These are phyloP conservation scores for Pisolithus orientalis DNA, from an alignment of 768 basidiomycete genomes.

Conservation along the genomic window DNA sequence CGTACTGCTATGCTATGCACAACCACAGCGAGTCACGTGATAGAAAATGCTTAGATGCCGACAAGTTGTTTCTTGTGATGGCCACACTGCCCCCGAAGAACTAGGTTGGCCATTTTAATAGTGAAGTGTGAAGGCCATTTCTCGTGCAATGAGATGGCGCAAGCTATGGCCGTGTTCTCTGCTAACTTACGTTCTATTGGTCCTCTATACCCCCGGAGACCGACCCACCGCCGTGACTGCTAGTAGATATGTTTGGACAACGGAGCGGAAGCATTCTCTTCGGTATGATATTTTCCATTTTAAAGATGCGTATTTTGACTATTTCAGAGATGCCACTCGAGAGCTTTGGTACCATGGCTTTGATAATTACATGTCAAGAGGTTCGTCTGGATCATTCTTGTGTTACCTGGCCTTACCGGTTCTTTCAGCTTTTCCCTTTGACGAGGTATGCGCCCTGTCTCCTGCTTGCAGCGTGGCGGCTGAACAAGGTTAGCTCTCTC, in stretches of 20 bases:
- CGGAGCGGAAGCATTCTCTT: conserved; percentile 47
- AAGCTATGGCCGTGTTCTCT: conserved; percentile 48
- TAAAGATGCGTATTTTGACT: conserved; percentile 1
- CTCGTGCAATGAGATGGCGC: conserved; percentile 34
- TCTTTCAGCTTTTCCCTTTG: conserved; percentile 69
- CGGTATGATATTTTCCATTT: conserved; percentile 36
- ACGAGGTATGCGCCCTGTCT: conserved; percentile 50
- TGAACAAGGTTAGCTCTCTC: conserved; percentile 57
- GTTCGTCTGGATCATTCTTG: conserved; percentile 32
- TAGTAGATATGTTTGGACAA: conserved; percentile 43
- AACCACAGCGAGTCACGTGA: neutral
- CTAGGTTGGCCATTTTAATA: neutral
- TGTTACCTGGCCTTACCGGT: conserved; percentile 19
- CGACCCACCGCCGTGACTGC: conserved; percentile 6
- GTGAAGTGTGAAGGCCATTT: conserved; percentile 25
- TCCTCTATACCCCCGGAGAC: conserved; percentile 26
- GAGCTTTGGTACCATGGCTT: conserved; percentile 90
- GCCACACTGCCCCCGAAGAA: neutral
- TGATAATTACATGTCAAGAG: conserved; percentile 80
- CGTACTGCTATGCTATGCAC: no score
- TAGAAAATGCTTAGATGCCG: neutral
- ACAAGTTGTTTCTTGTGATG: neutral
- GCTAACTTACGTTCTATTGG: conserved; percentile 32
- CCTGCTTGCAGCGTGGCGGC: neutral
- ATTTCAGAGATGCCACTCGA: conserved; percentile 57